A percentile compares a stretch with the other conserved stretches of the same genome.
phyloP scores from a whole-genome alignment of 306 rosid genomes.

The Fagus sylvatica region DNA sequence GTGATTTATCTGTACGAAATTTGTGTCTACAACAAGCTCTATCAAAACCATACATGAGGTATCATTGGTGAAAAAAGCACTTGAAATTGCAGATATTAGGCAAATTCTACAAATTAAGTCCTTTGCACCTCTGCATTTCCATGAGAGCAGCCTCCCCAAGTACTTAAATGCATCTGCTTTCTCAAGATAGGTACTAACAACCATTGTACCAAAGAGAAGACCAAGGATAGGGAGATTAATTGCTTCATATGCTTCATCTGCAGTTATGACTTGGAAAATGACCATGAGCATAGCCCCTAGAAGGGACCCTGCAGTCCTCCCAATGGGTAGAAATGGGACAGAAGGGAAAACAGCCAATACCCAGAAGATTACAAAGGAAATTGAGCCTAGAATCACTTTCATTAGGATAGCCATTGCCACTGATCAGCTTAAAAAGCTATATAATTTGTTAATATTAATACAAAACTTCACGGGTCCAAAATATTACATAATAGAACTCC shows the following conservation, averaged over 20 bases:
- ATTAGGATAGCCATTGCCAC: constrained; percentile 69
- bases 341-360: constrained; percentile 88
- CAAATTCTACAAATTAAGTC: constrained; percentile 80
- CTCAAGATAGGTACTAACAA: constrained; percentile 88
- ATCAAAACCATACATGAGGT: constrained; percentile 87
- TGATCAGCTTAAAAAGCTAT: constrained; percentile 8
- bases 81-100: constrained; percentile 73
- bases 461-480: too few species aligned
- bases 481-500: too few species aligned
- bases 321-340: constrained; percentile 83
- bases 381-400: constrained; percentile 74
- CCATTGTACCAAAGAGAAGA: constrained; percentile 94
- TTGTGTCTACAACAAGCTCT: constrained; percentile 48
- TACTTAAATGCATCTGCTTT: constrained; percentile 81
- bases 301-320: constrained; percentile 90
- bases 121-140: constrained; percentile 84
- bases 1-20: too few species aligned
- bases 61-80: constrained; percentile 88
- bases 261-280: constrained; percentile 54
- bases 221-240: constrained; percentile 88
- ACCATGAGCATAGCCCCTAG: constrained; percentile 94
- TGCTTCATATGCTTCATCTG: constrained; percentile 75
- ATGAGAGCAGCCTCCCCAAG: constrained; percentile 73
- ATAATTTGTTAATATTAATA: too few species aligned
- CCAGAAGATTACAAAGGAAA: constrained; percentile 81